These are phyloP conservation scores for Hymenoscyphus albidus DNA, from an alignment of 2,329 filamentous ascomycete species.

Conservation along the genomic window DNA sequence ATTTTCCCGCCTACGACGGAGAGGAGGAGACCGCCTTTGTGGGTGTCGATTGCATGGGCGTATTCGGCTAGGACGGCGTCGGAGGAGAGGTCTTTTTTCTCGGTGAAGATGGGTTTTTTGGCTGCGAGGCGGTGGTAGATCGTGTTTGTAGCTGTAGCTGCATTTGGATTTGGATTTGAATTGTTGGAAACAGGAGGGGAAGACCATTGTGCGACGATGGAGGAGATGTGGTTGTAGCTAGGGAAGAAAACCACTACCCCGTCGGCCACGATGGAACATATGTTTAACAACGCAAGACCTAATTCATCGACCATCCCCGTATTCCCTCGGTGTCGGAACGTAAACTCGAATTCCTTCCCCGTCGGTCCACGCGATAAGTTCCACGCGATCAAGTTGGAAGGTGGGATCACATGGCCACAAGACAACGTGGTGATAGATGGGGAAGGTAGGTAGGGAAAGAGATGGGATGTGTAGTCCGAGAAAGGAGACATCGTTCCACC, in stretches of 20 bases:
- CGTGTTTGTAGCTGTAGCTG: constrained; percentile 31
- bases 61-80: constrained; percentile 73
- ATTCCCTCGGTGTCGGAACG: constrained; percentile 67
- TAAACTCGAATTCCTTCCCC: constrained; percentile 73
- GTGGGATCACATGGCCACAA: constrained; percentile 90
- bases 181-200: constrained; percentile 24
- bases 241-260: constrained; percentile 95
- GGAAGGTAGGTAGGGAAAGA: constrained; percentile 71
- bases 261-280: constrained; percentile 74
- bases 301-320: constrained; percentile 67
- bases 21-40: constrained; percentile 72
- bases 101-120: constrained; percentile 61
- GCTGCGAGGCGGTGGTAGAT: constrained; percentile 56
- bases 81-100: constrained; percentile 47
- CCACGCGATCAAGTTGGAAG: constrained; percentile 74
- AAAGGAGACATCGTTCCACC: constrained; percentile 98
- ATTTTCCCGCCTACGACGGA: constrained; percentile 93
- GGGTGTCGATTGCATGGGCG: constrained; percentile 58
- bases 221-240: constrained; percentile 84
- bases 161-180: no score
- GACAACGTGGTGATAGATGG: constrained; percentile 73
- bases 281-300: constrained; percentile 66
- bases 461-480: constrained; percentile 78
- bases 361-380: constrained; percentile 53
- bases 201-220: constrained; percentile 64